Percentiles rank a stretch among this genome's conserved stretches.
These are phyloP conservation scores for Pichia cactophila DNA, from an alignment of 1,139 yeast genomes.

Conservation along the genomic window DNA sequence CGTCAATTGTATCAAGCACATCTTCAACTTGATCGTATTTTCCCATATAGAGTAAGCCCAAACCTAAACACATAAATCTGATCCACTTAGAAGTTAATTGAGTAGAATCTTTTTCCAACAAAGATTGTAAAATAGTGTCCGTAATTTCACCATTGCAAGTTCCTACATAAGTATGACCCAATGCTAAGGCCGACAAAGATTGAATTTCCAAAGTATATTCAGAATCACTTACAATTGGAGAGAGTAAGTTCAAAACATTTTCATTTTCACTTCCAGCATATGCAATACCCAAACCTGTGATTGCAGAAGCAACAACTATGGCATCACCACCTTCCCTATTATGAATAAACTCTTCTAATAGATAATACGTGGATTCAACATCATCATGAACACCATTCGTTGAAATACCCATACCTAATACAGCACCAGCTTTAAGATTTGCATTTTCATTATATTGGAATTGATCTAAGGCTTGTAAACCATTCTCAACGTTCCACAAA, in stretches of 20 bases:
- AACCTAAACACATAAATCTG: constrained; percentile 83
- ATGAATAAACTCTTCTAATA: constrained; percentile 71
- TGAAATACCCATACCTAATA: constrained; percentile 92
- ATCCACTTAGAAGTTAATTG: constrained; percentile 84
- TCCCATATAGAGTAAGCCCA: constrained; percentile 89
- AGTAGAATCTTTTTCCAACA: constrained; percentile 72
- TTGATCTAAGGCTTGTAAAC: constrained; percentile 83
- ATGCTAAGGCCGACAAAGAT: constrained; percentile 80
- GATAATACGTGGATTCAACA: constrained; percentile 83
- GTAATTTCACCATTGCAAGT: constrained; percentile 94
- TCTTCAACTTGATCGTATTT: constrained; percentile 94
- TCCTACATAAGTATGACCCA: constrained; percentile 94
- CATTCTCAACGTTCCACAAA: constrained; percentile 89
- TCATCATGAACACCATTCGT: constrained; percentile 94
- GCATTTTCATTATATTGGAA: constrained; percentile 80
- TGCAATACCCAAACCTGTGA: constrained; percentile 87
- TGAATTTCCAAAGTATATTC: constrained; percentile 71
- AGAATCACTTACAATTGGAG: constrained; percentile 84
- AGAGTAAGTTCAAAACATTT: constrained; percentile 66
- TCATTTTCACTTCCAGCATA: constrained; percentile 92
- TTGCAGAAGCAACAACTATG: constrained; percentile 68
- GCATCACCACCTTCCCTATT: constrained; percentile 32
- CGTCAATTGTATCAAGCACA: constrained; percentile 88
- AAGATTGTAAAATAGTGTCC: constrained; percentile 80
- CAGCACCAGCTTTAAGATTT: constrained; percentile 92